Evolutionary conservation across 805 yeast species (phyloP).

Genomic region (Schizosaccharomyces osmophilus): DNA sequence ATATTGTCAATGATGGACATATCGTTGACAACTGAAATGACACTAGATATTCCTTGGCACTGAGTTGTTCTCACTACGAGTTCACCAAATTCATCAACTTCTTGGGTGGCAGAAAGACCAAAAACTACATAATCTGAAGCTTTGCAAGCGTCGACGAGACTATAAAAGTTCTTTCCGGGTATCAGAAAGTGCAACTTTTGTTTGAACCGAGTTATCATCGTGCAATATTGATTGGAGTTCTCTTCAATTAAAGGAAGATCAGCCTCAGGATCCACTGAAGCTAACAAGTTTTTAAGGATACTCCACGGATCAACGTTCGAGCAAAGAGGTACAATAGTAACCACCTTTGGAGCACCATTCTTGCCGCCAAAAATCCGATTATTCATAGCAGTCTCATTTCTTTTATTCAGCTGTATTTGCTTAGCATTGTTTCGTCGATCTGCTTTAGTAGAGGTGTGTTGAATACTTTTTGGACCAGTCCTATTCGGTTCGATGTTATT

Average conservation of each 20-base stretch:
- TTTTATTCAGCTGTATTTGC: conserved; percentile 55
- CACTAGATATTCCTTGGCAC: conserved; percentile 75
- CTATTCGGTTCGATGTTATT: conserved; percentile 10
- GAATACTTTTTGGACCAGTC: conserved; percentile 12
- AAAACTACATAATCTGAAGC: conserved; percentile 74
- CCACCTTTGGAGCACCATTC: conserved; percentile 58
- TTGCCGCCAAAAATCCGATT: conserved; percentile 59
- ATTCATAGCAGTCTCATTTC: conserved; percentile 29
- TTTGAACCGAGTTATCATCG: conserved; percentile 37
- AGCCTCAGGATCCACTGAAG: conserved; percentile 7
- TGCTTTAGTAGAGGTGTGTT: conserved; percentile 21
- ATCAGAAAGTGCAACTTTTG: conserved; percentile 46
- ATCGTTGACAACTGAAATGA: conserved; percentile 56
- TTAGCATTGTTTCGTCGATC: conserved; percentile 59
- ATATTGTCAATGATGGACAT: conserved; percentile 40
- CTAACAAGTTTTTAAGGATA: conserved; percentile 11
- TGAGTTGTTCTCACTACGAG: conserved; percentile 69
- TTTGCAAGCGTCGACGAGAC: conserved; percentile 65
- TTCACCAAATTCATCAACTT: conserved; percentile 71
- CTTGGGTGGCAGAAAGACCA: conserved; percentile 67
- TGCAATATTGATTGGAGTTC: not conserved
- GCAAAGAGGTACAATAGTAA: conserved; percentile 57
- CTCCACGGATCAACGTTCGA: conserved; percentile 28
- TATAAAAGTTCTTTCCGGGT: conserved; percentile 45
- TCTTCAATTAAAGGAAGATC: not conserved